Evolutionary conservation across 768 basidiomycete genomes (phyloP).

Genomic region (Pholiota microspora): DNA sequence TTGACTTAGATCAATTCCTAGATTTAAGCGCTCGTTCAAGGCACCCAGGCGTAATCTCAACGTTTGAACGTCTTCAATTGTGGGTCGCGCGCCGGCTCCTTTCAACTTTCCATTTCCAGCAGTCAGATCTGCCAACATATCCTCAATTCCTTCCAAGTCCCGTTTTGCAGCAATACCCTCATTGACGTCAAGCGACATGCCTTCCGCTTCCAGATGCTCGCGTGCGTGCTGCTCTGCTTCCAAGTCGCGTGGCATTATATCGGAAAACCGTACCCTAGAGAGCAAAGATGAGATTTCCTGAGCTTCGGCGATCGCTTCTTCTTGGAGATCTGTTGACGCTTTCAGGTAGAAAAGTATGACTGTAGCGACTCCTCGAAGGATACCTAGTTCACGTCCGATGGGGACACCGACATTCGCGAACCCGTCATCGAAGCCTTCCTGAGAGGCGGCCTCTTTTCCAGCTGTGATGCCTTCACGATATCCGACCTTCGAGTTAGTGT

Average conservation of each 20-base stretch:
- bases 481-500: conserved; percentile 57
- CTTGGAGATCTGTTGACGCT: conserved; percentile 21
- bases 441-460: conserved; percentile 85
- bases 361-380: conserved; percentile 68
- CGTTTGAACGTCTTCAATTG: conserved; percentile 36
- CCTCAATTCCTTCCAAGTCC: conserved; percentile 54
- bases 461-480: conserved; percentile 96
- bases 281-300: conserved; percentile 57
- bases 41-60: conserved; percentile 35
- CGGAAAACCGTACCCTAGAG: conserved; percentile 58
- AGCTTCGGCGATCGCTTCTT: conserved; percentile 38
- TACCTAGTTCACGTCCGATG: conserved; percentile 74
- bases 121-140: conserved; percentile 47
- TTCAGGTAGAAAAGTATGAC: conserved; percentile 60
- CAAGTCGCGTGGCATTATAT: conserved; percentile 71
- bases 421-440: conserved; percentile 87
- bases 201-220: conserved; percentile 52
- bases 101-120: conserved; percentile 21
- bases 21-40: conserved; percentile 29
- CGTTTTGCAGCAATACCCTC: conserved; percentile 45
- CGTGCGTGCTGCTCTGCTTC: conserved; percentile 78
- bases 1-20: conserved; percentile 26
- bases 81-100: conserved; percentile 27
- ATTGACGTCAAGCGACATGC: conserved; percentile 33
- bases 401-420: conserved; percentile 74